These are phyloP conservation scores for Russula emetica DNA, from an alignment of 768 basidiomycete species.

Conservation along the genomic window DNA sequence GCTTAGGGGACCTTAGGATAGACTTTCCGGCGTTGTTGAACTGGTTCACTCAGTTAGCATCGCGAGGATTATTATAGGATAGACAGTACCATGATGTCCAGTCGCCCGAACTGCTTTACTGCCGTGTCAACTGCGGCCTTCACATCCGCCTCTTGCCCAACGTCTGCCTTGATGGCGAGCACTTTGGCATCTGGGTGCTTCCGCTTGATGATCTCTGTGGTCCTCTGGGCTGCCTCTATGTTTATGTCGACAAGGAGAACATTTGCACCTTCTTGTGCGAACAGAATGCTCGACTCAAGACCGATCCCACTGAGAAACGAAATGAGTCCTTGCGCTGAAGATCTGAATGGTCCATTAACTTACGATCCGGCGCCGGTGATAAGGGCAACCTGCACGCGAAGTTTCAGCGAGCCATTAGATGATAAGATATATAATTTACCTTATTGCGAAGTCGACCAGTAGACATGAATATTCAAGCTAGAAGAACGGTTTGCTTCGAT, in stretches of 20 bases:
- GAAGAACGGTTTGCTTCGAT: neutral
- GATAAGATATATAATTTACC: slow-evolving; percentile 36
- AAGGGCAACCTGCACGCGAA: slow-evolving; percentile 53
- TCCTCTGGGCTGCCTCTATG: slow-evolving; percentile 63
- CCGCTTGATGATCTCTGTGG: slow-evolving; percentile 55
- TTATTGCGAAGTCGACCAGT: slow-evolving; percentile 64
- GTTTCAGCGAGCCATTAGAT: neutral
- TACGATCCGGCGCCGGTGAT: slow-evolving; percentile 89
- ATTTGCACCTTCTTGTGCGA: slow-evolving; percentile 91
- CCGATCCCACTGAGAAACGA: slow-evolving; percentile 78
- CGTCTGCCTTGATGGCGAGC: slow-evolving; percentile 74
- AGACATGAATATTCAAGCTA: slow-evolving; percentile 8
- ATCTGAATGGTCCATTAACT: slow-evolving; percentile 34
- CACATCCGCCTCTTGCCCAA: slow-evolving; percentile 82
- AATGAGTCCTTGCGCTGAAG: neutral
- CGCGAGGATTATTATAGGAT: neutral
- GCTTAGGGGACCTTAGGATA: neutral
- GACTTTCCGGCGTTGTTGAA: slow-evolving; percentile 85
- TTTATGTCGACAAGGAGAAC: slow-evolving; percentile 90
- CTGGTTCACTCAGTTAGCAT: slow-evolving; percentile 38
- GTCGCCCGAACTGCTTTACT: slow-evolving; percentile 80
- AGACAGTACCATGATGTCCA: slow-evolving; percentile 83
- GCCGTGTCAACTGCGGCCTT: slow-evolving; percentile 77
- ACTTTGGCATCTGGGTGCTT: slow-evolving; percentile 67
- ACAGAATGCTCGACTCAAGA: slow-evolving; percentile 90